Evolutionary conservation across 805 yeast genomes (phyloP), one percentile per base, ranked within the genome.

Genomic region (Blastobotrys americana): DNA sequence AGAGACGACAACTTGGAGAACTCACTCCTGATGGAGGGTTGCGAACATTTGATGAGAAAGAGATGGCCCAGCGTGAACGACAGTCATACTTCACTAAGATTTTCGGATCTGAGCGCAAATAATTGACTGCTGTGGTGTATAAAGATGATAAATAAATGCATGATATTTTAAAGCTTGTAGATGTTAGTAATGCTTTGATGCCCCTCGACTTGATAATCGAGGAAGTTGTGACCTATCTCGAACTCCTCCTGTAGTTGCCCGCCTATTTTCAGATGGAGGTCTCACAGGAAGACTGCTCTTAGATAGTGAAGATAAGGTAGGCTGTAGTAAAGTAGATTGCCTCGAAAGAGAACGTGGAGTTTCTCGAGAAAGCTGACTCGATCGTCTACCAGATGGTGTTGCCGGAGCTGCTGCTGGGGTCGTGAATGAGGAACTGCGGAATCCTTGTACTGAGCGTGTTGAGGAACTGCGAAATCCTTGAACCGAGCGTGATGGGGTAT

Each of bases 1-100:
- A 73, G 47, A 64, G 65, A 25, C 61, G 63, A 2, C 78, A 74
- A 51, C 57, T 66, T 35, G 79, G 79, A 8, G 74, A 68, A 37
- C 60, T 63, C 47, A 67, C 71, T 1, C 59, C 59, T 1, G 76
- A 72, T 41, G 77, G 77, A 0, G 63, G 71, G 1, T 56, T 72
- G 3, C 56, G 72, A n/a, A 55, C 67, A 39, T 74, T 71, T 55
- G 55, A 63, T 9, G 71, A 68, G 13, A 67, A 66, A 36, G 79
- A 74, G 50, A 66, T 59, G 44, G 46, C 53, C 13, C 61, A 62
- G 41, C 55, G 59, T 6, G 74, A 72, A 46, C 51, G 55, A 28
- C 53, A 64, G 23, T 59, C 69, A 21, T 65, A 70, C 70, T 35
- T 68, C 17, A 69, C 73, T 1, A 54, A 58, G 45, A 47, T 72